These are phyloP conservation scores for Aspergillus conjunctus DNA, from an alignment of 495 filamentous ascomycete species.

Conservation along the genomic window DNA sequence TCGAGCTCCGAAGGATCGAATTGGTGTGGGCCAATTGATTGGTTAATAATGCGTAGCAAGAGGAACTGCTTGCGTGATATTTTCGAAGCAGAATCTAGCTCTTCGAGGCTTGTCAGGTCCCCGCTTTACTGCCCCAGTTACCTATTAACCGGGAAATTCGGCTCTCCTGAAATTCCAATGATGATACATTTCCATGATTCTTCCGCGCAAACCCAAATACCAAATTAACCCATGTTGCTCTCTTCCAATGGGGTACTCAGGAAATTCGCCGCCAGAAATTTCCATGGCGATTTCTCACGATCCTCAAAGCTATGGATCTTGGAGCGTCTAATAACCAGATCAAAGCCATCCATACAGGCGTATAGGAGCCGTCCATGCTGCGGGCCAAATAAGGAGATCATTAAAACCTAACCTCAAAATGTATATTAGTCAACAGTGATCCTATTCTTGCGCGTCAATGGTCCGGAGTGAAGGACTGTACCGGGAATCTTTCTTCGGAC, in stretches of 20 bases:
- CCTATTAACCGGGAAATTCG: no score
- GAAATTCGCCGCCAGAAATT: not conserved
- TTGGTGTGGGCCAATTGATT: no score
- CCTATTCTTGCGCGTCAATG: not conserved
- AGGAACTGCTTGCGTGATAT: no score
- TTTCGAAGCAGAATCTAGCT: no score
- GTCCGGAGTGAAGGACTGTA: not conserved
- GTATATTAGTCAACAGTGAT: not conserved
- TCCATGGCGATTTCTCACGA: not conserved
- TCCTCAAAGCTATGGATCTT: not conserved
- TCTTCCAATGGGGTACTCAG: not conserved
- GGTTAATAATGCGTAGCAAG: no score
- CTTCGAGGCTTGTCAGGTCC: no score
- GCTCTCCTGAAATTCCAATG: no score
- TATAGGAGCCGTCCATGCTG: not conserved
- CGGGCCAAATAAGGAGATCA: not conserved
- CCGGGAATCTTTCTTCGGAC: not conserved
- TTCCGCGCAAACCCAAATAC: no score
- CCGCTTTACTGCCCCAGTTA: no score
- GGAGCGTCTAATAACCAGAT: not conserved
- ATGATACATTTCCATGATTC: no score
- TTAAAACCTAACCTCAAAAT: not conserved
- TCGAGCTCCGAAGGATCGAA: no score
- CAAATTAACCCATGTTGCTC: no score
- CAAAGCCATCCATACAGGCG: not conserved